Conservation (phyloP, 331 rosid species). For the Stylosanthes scabra region DNA sequence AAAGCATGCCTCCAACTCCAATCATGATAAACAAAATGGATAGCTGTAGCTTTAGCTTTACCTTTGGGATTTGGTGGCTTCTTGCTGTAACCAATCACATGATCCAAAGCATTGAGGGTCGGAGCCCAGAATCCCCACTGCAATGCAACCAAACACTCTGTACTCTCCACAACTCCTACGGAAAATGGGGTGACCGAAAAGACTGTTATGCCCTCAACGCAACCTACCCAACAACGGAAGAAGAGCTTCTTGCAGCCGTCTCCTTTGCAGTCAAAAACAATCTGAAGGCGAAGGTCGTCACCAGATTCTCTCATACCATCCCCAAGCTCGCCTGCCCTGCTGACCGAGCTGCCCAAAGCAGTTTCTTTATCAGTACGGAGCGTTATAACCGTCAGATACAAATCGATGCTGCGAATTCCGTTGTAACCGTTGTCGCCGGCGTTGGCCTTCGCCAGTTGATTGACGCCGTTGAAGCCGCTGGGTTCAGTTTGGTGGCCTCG, state of each 20-base stretch:
- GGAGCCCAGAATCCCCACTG: slow-evolving; percentile 58
- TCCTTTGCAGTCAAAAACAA: slow-evolving; percentile 51
- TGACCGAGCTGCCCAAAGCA: neutral
- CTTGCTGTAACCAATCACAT: slow-evolving; percentile 19
- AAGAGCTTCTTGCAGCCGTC: slow-evolving; percentile 59
- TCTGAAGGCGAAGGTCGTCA: slow-evolving; percentile 45
- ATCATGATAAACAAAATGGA: too few species aligned
- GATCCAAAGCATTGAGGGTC: slow-evolving; percentile 31
- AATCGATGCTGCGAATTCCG: slow-evolving; percentile 43
- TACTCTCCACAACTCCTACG: slow-evolving; percentile 69
- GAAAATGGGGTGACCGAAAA: slow-evolving; percentile 69
- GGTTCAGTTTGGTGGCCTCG: slow-evolving; percentile 62
- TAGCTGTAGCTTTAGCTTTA: too few species aligned
- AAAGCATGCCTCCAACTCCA: too few species aligned
- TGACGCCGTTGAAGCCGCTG: slow-evolving; percentile 55
- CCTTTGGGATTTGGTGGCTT: slow-evolving; percentile 17
- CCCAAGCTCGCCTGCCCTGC: slow-evolving; percentile 50
- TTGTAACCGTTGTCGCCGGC: slow-evolving; percentile 64
- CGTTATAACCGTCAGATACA: slow-evolving; percentile 42
- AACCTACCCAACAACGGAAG: slow-evolving; percentile 64
- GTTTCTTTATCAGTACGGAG: slow-evolving; percentile 48
- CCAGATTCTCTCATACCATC: slow-evolving; percentile 47
- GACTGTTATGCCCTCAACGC: slow-evolving; percentile 48
- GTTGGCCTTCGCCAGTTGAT: slow-evolving; percentile 63
- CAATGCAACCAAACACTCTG: slow-evolving; percentile 57